phyloP scores from a whole-genome alignment of 176 grass and related monocot species.

The Musa itinerans region DNA sequence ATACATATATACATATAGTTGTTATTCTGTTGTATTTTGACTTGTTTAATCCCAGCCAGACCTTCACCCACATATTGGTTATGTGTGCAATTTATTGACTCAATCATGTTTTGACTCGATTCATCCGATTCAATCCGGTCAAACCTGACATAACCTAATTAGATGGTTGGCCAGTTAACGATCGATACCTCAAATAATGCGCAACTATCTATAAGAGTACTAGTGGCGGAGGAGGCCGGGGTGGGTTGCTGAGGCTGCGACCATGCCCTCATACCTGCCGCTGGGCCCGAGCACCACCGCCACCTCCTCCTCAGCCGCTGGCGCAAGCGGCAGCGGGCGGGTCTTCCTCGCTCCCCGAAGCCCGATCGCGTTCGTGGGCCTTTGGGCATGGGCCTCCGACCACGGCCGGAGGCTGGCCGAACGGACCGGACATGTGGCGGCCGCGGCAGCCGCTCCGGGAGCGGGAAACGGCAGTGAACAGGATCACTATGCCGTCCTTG shows the following conservation, averaged over 20 bases:
- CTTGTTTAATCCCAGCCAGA: no score
- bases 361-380: constrained; percentile 5
- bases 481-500: constrained; percentile 27
- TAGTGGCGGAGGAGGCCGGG: neutral
- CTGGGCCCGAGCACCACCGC: neutral
- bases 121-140: neutral
- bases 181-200: no score
- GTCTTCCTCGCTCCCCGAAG: constrained; percentile 2
- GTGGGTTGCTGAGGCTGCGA: neutral
- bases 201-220: neutral
- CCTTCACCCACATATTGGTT: no score
- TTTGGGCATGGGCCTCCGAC: constrained; percentile 15
- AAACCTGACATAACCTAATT: no score
- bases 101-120: no score
- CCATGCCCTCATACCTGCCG: neutral
- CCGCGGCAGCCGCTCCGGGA: neutral
- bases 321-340: neutral
- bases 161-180: no score
- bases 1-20: no score
- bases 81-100: no score
- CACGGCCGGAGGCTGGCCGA: neutral
- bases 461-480: neutral
- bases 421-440: neutral
- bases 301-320: neutral
- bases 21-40: no score